These are phyloP conservation scores for Acanthochlamys bracteata DNA, from an alignment of 106 monocot species.

Conservation along the genomic window DNA sequence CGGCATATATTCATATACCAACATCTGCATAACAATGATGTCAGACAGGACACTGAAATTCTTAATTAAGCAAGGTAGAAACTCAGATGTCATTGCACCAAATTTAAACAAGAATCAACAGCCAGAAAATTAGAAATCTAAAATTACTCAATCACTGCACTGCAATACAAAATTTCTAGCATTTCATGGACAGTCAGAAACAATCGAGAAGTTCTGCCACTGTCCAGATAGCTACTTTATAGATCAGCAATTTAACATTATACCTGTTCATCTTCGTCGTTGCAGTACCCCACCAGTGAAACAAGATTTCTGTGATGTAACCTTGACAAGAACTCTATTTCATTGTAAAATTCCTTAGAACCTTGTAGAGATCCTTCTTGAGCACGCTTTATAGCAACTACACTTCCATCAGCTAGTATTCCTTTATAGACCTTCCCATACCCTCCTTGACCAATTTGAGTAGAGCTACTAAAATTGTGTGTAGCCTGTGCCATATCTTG, in stretches of 20 bases:
- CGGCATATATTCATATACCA: conserved; percentile 97
- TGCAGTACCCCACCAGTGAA: conserved; percentile 88
- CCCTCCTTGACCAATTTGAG: conserved; percentile 86
- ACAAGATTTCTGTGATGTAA: conserved; percentile 93
- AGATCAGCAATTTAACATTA: not conserved
- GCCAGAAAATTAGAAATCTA: no score
- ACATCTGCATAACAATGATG: conserved; percentile 44
- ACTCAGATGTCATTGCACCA: no score
- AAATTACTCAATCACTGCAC: no score
- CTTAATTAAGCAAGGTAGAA: no score
- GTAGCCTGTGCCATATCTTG: conserved; percentile 64
- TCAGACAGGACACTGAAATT: not conserved
- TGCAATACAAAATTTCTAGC: no score
- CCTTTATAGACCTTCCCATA: conserved; percentile 98
- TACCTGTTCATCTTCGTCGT: conserved; percentile 95
- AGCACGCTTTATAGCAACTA: conserved; percentile 90
- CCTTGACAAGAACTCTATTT: conserved; percentile 88
- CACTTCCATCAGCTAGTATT: conserved; percentile 65
- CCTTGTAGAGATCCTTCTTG: conserved; percentile 85
- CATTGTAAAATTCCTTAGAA: conserved; percentile 90
- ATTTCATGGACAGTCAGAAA: no score
- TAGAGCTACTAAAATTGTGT: conserved; percentile 39
- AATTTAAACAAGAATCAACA: no score
- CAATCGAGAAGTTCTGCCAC: no score
- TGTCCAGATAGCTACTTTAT: not conserved